These are phyloP conservation scores for Spathaspora boniae DNA, from an alignment of 805 yeast species.

Conservation along the genomic window DNA sequence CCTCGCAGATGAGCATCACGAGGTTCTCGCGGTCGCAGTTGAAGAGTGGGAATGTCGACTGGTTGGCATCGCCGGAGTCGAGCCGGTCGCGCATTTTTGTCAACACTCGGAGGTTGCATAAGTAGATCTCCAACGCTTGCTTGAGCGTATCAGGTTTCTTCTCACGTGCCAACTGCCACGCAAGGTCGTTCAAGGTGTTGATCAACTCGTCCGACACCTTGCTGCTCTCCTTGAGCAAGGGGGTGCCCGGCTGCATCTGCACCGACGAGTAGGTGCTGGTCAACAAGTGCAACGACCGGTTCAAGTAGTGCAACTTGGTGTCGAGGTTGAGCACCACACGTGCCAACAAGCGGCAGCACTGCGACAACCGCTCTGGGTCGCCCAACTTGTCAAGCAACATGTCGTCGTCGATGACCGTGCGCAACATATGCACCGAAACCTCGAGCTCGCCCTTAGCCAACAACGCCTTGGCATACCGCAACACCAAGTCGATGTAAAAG, in stretches of 20 bases:
- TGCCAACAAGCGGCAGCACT: constrained; percentile 35
- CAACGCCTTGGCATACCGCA: constrained; percentile 38
- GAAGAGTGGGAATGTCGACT: constrained; percentile 33
- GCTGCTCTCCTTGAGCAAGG: constrained; percentile 22
- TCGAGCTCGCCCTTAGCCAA: constrained; percentile 38
- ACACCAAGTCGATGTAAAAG: constrained; percentile 40
- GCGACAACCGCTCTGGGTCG: constrained; percentile 38
- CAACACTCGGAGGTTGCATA: constrained; percentile 29
- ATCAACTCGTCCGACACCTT: constrained; percentile 37
- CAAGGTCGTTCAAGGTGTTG: constrained; percentile 29
- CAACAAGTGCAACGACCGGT: constrained; percentile 32
- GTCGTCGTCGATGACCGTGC: constrained; percentile 31
- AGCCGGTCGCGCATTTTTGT: constrained; percentile 17
- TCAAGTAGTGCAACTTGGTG: constrained; percentile 23
- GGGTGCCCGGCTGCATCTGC: constrained; percentile 12
- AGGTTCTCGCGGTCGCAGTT: constrained; percentile 29
- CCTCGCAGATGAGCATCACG: constrained; percentile 25
- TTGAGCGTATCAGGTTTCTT: constrained; percentile 6
- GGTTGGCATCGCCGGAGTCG: constrained; percentile 14
- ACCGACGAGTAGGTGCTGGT: constrained; percentile 22
- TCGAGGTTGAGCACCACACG: constrained; percentile 18
- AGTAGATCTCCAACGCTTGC: constrained; percentile 33
- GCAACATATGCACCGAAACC: constrained; percentile 25
- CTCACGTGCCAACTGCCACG: constrained; percentile 25
- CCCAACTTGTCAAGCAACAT: constrained; percentile 35